Conservation (phyloP, 331 rosid species). For the Quercus phellos region DNA sequence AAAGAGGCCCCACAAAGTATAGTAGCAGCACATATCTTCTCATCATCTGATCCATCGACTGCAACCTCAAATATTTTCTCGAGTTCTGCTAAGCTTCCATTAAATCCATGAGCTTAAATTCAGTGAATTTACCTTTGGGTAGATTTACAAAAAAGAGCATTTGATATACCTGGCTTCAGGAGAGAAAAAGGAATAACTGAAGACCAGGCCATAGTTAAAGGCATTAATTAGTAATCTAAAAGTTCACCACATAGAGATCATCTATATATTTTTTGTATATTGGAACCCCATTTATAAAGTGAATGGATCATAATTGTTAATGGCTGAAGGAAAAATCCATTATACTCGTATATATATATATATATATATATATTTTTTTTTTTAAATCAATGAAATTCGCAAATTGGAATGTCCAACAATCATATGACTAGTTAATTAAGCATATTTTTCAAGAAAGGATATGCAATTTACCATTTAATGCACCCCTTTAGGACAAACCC, state of each 20-base stretch:
- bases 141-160: constrained; percentile 89
- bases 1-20: constrained; percentile 94
- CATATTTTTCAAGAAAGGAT: constrained; percentile 3
- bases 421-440: constrained; percentile 8
- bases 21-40: constrained; percentile 88
- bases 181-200: constrained; percentile 68
- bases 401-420: constrained; percentile 6
- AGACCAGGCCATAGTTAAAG: constrained; percentile 60
- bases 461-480: background rate
- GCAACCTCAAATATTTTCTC: constrained; percentile 85
- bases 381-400: background rate
- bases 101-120: constrained; percentile 98
- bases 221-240: constrained; percentile 36
- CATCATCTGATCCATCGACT: constrained; percentile 78
- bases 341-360: background rate
- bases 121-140: constrained; percentile 88
- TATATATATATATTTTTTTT: no score
- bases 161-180: constrained; percentile 89
- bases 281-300: background rate
- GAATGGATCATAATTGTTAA: constrained; percentile 8
- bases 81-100: constrained; percentile 99
- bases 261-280: constrained; percentile 2
- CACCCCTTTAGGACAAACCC: background rate
- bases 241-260: constrained; percentile 16
- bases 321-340: constrained; percentile 14